A percentile compares a stretch with the other conserved stretches of the same genome.
phyloP scores from a whole-genome alignment of 192 early-diverging fungal genomes.

The Backusella tarrabulga region DNA sequence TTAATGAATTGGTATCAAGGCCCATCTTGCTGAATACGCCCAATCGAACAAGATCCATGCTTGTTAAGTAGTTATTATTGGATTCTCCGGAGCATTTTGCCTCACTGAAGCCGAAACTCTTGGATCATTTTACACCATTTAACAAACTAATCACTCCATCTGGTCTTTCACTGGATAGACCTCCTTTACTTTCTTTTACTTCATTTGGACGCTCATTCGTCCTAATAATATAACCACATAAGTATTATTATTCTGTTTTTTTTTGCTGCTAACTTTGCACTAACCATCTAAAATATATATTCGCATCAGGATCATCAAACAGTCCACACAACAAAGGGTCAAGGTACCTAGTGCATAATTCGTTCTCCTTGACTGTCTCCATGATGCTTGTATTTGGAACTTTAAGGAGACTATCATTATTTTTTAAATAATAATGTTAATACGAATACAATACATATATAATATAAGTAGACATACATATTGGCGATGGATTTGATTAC shows the following conservation, averaged over 20 bases:
- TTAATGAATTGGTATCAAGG: not conserved
- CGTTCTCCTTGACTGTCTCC: conserved; percentile 5
- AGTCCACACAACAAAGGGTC: conserved; percentile 16
- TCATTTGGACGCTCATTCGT: not conserved
- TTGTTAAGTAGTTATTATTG: not conserved
- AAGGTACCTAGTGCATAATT: conserved; percentile 4
- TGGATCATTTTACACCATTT: not conserved
- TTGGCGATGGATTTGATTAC: not conserved
- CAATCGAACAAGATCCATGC: not conserved
- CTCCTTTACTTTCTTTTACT: not conserved
- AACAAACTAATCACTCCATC: not conserved
- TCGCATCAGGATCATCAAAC: conserved; percentile 5
- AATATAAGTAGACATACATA: not conserved
- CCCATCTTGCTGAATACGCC: not conserved
- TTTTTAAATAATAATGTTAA: not conserved
- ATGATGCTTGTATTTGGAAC: not conserved
- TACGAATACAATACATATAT: not conserved
- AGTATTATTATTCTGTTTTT: not conserved
- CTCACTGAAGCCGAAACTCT: conserved; percentile 5
- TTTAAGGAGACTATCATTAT: not conserved
- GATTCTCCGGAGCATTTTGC: not conserved
- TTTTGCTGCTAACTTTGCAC: not conserved
- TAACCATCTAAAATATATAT: not conserved
- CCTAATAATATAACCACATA: not conserved
- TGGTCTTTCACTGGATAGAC: not conserved